These are phyloP conservation scores for Gnomoniopsis sp. DNA, from an alignment of 2,329 filamentous ascomycete genomes.

Conservation along the genomic window DNA sequence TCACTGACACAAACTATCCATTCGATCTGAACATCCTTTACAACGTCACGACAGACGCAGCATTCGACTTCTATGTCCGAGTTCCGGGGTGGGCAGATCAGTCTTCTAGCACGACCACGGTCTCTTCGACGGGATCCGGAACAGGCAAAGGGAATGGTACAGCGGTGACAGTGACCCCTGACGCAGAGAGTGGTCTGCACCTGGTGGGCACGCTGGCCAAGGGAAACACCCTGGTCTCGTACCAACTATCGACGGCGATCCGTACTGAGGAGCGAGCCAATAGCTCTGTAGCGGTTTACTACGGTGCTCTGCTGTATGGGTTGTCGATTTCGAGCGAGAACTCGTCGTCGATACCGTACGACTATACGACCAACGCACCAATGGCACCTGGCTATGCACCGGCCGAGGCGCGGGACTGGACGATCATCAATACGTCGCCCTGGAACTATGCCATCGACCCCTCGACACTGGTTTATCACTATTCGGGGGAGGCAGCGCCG, in stretches of 20 bases:
- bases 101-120: constrained; percentile 17
- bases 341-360: constrained; percentile 20
- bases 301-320: constrained; percentile 29
- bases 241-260: constrained; percentile 25
- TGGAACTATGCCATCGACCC: constrained; percentile 33
- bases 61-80: constrained; percentile 30
- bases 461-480: constrained; percentile 26
- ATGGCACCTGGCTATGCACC: constrained; percentile 23
- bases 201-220: constrained; percentile 23
- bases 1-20: constrained; percentile 46
- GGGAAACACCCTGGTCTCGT: constrained; percentile 18
- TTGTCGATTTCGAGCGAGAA: constrained; percentile 26
- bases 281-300: constrained; percentile 29
- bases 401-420: constrained; percentile 26
- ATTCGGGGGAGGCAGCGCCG: constrained; percentile 1
- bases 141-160: neutral
- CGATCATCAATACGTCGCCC: constrained; percentile 23
- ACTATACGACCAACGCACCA: constrained; percentile 16
- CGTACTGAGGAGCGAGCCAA: constrained; percentile 28
- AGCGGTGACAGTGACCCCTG: neutral
- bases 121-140: constrained; percentile 15
- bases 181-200: constrained; percentile 23
- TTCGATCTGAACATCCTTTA: constrained; percentile 29
- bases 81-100: constrained; percentile 28
- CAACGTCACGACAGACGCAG: constrained; percentile 26